Base-by-base conservation (phyloP, 805 yeast species). In the Ogataea nitratoaversa region DNA sequence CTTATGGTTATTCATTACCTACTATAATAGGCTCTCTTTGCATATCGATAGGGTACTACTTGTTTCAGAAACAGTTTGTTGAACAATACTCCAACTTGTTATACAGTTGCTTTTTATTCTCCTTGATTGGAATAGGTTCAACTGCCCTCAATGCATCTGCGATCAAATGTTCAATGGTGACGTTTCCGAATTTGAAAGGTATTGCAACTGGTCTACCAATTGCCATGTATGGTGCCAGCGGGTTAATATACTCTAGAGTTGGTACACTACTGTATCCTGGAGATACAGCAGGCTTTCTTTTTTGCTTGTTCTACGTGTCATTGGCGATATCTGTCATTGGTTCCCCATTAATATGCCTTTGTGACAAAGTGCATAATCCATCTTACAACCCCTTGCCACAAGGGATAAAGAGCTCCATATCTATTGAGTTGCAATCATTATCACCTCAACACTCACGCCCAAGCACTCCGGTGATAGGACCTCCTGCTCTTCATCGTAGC, bases 171-270 rank as follows among this genome's bases (percentile, higher is more conserved):
- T 80, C 88, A 42, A 87, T 89, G 19, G 65, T 82, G 30, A 69
- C 73, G 34, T 82, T 79, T 53, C 91, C 95, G 0, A 67, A 73
- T 32, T 65, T 73, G 29, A 62, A 86, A 40, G 95, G 93, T 2
- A 67, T 83, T 8, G 90, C 93, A 4, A 81, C 93, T 0, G 76
- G 88, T 0, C 67, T 84, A 32, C 89, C 91, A 2, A 70, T 84
- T 57, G 80, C 90, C 1, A 72, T 83, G 33, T 83, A 80, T 57
- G 95, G 95, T 0, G 68, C 82, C 13, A 77, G 84, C 56, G 93
- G 93, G 4, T 70, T 82, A 51, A 70, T 80, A 37, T 81, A 75
- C 54, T 81, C 89, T 1, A 65, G 72, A 1, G 50, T 78, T 18
- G 82, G 81, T 2, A 62, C 76, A 9, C 47, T 66, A 13, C 66